Base-by-base conservation (phyloP, 768 basidiomycete species). In the Russula emetica region DNA sequence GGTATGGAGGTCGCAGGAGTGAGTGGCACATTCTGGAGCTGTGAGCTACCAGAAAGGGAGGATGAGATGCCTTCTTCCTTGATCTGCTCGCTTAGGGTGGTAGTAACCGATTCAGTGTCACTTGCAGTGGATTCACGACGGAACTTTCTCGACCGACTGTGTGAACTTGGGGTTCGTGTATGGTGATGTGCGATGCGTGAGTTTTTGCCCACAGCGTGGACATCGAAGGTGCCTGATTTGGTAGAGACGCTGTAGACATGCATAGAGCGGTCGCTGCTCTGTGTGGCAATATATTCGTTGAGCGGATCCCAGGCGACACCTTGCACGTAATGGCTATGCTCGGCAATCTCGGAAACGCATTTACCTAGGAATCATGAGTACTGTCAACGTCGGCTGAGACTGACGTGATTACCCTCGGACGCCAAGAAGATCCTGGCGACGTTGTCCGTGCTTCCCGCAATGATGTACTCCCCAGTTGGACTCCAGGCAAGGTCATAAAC, bases 401-500 rank as follows among this genome's bases (percentile, higher is more conserved):
- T 26, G 45, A 57, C 38, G 38, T 54, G 55, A 50, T 55, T 26
- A 71, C 81, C 55, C 67, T 94, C 90, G 11, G 75, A 78, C 4
- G 85, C 79, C 20, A 85, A 81, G 75, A 90, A 95, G 42, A 98
- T 86, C 54, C 92, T 78, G 0, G 96, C 95, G 6, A 87, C 88
- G 69, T 98, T 98, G 74, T 99, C 97, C 9, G 96, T 98, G 72
- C 92, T 94, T 5, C 97, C 97, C n/a, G 94, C 88, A 49, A 99
- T 82, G 62, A 99, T 83, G 67, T 92, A 96, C 67, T 95, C 92
- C 36, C 96, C 94, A 20, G 89, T 88, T 0, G 97, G 97, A 68
- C 92, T 94, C 97, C 97, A 99, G 0, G 94, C 93, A 28, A 99
- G 79, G 71, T 99, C 97, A 74, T 99, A 99, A 7, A 98, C 94